phyloP scores from a whole-genome alignment of 768 basidiomycete species.

The Pholiota conissans region DNA sequence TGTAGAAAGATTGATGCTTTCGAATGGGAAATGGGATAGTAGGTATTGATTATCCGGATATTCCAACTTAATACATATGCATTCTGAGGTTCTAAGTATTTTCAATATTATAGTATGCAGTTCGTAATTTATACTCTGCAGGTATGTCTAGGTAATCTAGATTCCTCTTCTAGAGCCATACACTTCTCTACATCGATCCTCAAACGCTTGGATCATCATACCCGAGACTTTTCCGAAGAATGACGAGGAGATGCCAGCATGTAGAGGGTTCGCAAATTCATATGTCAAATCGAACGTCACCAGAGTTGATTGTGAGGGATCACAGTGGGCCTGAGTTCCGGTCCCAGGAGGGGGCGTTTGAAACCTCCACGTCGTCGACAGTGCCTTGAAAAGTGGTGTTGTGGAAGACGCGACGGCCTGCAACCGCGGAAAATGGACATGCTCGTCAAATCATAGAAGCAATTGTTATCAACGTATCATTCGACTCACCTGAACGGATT shows the following conservation, averaged over 20 bases:
- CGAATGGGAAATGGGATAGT: too few relatives aligned
- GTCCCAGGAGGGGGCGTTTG: slow-evolving; percentile 1
- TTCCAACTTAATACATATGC: too few relatives aligned
- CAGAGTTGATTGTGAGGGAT: slow-evolving; percentile 57
- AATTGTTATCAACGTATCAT: not conserved
- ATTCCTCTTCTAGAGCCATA: slow-evolving; percentile 47
- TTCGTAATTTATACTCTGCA: too few relatives aligned
- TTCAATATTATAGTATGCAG: too few relatives aligned
- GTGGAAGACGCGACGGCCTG: slow-evolving; percentile 25
- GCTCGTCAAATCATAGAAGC: not conserved
- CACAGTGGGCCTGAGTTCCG: not conserved
- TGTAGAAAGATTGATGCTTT: too few relatives aligned
- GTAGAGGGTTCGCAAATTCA: slow-evolving; percentile 83
- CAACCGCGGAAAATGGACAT: not conserved
- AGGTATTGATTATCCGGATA: too few relatives aligned
- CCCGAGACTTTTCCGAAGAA: slow-evolving; percentile 88
- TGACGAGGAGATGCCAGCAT: slow-evolving; percentile 77
- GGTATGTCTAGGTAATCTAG: not conserved
- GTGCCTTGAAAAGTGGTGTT: slow-evolving; percentile 22
- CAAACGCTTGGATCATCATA: slow-evolving; percentile 92
- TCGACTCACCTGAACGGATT: slow-evolving; percentile 73
- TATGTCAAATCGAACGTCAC: slow-evolving; percentile 85
- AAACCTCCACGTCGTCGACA: slow-evolving; percentile 27
- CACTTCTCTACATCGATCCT: slow-evolving; percentile 73
- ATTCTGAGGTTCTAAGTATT: too few relatives aligned